Evolutionary conservation across 2,329 filamentous ascomycete genomes (phyloP).

Genomic region (Lachnellula willkommii): DNA sequence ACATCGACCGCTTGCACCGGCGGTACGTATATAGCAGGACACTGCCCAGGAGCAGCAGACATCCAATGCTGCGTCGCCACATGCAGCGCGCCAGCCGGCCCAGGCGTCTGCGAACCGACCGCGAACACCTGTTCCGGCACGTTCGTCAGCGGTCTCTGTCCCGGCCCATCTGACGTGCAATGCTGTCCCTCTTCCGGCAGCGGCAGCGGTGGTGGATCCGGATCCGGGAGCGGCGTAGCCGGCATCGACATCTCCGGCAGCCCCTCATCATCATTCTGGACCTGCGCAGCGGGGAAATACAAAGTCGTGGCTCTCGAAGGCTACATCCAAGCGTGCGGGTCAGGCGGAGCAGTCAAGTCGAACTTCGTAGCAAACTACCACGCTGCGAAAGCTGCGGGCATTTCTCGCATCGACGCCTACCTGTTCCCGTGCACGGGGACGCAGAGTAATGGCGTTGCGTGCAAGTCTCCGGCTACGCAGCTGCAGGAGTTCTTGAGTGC

Average conservation of each 20-base stretch:
- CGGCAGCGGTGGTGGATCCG: not conserved
- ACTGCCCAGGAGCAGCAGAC: slow-evolving; percentile 14
- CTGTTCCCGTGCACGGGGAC: slow-evolving; percentile 26
- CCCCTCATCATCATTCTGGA: slow-evolving; percentile 10
- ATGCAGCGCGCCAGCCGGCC: slow-evolving; percentile 13
- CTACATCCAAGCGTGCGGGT: slow-evolving; percentile 17
- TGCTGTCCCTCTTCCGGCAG: slow-evolving; percentile 17
- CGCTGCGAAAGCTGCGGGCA: slow-evolving; percentile 19
- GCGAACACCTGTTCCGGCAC: slow-evolving; percentile 9
- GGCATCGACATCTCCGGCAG: slow-evolving; percentile 17
- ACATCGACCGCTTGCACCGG: slow-evolving; percentile 8
- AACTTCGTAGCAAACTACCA: slow-evolving; percentile 20
- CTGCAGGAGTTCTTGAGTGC: slow-evolving; percentile 19
- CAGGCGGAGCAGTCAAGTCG: slow-evolving; percentile 17
- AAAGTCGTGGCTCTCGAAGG: slow-evolving; percentile 15
- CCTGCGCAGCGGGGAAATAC: slow-evolving; percentile 14
- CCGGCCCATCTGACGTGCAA: slow-evolving; percentile 16
- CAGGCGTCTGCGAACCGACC: slow-evolving; percentile 14
- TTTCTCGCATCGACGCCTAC: slow-evolving; percentile 22
- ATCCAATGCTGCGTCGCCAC: slow-evolving; percentile 20
- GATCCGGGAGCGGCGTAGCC: not conserved
- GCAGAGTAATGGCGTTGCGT: slow-evolving; percentile 20
- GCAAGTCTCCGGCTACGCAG: slow-evolving; percentile 19
- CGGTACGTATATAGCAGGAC: slow-evolving; percentile 7
- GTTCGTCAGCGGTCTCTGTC: slow-evolving; percentile 13